Conservation (phyloP, 257 asterid species). For the Solanum bulbocastanum region DNA sequence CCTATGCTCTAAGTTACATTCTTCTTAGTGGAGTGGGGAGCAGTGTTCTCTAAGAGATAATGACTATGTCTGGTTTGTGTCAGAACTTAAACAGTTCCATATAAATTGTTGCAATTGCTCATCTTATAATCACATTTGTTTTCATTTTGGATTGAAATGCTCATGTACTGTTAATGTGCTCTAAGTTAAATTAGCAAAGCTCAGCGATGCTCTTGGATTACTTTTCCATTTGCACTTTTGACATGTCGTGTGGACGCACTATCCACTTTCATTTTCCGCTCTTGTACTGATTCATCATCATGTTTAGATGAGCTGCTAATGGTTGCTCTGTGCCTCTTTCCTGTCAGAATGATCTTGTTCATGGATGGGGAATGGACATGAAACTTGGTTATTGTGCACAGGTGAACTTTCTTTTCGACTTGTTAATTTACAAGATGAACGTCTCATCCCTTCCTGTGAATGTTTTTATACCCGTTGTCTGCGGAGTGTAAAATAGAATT, state of each 20-base stretch:
- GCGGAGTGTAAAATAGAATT: not conserved
- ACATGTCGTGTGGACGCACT: not conserved
- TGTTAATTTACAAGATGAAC: not conserved
- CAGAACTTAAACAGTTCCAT: not conserved
- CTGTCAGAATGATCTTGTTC: constrained; percentile 95
- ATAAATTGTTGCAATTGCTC: not conserved
- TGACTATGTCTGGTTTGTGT: not conserved
- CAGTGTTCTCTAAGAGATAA: not conserved
- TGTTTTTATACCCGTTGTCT: not conserved
- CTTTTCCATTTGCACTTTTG: not conserved
- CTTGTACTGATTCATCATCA: not conserved
- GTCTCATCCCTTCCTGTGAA: not conserved
- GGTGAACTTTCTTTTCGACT: constrained; percentile 24
- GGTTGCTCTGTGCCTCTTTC: not conserved
- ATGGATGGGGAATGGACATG: constrained; percentile 99
- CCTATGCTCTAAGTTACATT: not conserved
- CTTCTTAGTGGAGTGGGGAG: not conserved
- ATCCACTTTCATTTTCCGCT: not conserved
- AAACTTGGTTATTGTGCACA: constrained; percentile 97
- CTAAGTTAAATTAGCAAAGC: not conserved
- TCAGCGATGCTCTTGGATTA: not conserved
- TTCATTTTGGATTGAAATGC: not conserved
- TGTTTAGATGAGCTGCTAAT: not conserved
- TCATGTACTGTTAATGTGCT: not conserved
- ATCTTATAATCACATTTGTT: not conserved